These are phyloP conservation scores for Crucibulum laeve DNA, from an alignment of 768 basidiomycete genomes.

Conservation along the genomic window DNA sequence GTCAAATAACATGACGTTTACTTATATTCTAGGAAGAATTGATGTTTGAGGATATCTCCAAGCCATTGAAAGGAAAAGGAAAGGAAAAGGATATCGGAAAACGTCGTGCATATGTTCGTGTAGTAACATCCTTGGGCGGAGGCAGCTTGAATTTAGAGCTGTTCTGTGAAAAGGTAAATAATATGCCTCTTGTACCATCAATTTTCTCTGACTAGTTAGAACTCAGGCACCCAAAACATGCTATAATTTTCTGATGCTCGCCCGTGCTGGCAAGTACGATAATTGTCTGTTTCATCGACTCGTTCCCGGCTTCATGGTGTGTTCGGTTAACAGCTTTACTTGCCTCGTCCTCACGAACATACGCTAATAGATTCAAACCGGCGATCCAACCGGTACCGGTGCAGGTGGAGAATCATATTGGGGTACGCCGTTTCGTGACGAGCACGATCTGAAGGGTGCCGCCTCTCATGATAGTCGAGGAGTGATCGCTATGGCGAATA, in stretches of 20 bases:
- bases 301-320: conserved; percentile 93
- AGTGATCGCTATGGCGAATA: conserved; percentile 92
- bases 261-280: conserved; percentile 87
- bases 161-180: conserved; percentile 78
- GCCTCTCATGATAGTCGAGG: conserved; percentile 86
- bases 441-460: conserved; percentile 84
- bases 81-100: conserved; percentile 94
- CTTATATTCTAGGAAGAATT: conserved; percentile 70
- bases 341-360: conserved; percentile 4
- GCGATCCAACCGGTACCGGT: conserved; percentile 96
- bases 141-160: conserved; percentile 81
- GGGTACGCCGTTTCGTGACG: conserved; percentile 96
- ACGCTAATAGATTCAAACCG: conserved; percentile 79
- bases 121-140: conserved; percentile 88
- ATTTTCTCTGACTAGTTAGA: conserved; percentile 1
- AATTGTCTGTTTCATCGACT: conserved; percentile 87
- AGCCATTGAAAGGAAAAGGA: conserved; percentile 75
- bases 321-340: conserved; percentile 8
- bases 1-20: background rate
- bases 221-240: conserved; percentile 94
- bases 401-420: conserved; percentile 90
- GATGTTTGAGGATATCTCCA: conserved; percentile 94
- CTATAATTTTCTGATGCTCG: conserved; percentile 96
- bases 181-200: background rate
- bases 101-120: conserved; percentile 91